Evolutionary conservation across 768 basidiomycete genomes (phyloP).

Genomic region (Tulasnella sp.): DNA sequence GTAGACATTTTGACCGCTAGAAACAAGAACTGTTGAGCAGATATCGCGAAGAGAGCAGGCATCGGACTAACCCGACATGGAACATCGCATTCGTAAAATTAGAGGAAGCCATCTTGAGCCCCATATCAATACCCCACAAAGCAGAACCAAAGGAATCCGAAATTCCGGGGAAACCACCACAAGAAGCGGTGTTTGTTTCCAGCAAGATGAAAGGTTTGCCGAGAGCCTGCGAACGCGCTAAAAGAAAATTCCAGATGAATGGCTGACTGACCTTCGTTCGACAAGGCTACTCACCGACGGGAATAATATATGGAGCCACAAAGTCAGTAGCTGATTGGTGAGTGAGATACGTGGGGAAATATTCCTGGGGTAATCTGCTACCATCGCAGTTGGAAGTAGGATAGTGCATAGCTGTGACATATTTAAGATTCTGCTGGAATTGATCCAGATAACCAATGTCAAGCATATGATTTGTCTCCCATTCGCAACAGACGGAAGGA

Average conservation of each 20-base stretch:
- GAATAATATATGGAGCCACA: constrained; percentile 37
- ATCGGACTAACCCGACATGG: background rate
- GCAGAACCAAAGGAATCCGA: constrained; percentile 39
- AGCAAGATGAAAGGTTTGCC: constrained; percentile 47
- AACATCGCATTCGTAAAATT: constrained; percentile 31
- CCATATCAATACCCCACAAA: constrained; percentile 40
- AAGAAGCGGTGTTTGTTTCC: constrained; percentile 48
- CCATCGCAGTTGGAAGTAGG: constrained; percentile 16
- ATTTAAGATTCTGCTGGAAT: constrained; percentile 3
- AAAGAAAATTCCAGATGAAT: no score
- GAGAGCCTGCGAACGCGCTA: constrained; percentile 27
- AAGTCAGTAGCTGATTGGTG: constrained; percentile 34
- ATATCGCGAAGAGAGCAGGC: no score
- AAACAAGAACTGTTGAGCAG: no score
- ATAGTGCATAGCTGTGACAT: constrained; percentile 11
- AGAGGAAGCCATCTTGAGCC: constrained; percentile 36
- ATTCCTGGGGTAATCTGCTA: constrained; percentile 1
- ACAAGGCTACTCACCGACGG: constrained; percentile 25
- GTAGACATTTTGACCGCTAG: constrained; percentile 14
- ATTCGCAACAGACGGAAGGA: constrained; percentile 46
- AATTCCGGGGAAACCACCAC: constrained; percentile 42
- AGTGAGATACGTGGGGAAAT: constrained; percentile 7
- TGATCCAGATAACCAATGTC: constrained; percentile 18
- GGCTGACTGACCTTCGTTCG: no score
- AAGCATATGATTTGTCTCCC: constrained; percentile 33